A percentile compares a stretch with the other conserved stretches of the same genome.
These are phyloP conservation scores for Lentithecium fluviatile DNA, from an alignment of 495 filamentous ascomycete species.

Conservation along the genomic window DNA sequence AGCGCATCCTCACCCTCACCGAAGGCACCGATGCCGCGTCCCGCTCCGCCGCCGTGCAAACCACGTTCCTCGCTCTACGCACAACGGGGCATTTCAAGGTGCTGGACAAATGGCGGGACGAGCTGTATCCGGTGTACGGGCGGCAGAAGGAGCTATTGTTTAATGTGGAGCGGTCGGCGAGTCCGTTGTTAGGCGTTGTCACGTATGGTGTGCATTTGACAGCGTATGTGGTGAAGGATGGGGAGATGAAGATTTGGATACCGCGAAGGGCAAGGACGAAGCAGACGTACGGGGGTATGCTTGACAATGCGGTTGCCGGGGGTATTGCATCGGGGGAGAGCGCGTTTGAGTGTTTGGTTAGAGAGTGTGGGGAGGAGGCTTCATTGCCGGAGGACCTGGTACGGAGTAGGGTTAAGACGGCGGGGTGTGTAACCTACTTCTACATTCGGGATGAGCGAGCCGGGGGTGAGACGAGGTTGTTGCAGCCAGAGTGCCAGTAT, in stretches of 20 bases:
- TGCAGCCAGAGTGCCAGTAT: constrained; percentile 92
- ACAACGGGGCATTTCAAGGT: constrained; percentile 64
- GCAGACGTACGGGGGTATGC: constrained; percentile 79
- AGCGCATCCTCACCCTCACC: constrained; percentile 39
- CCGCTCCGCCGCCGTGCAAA: constrained; percentile 59
- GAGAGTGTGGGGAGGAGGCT: constrained; percentile 88
- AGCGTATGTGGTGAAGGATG: constrained; percentile 58
- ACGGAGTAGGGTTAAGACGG: constrained; percentile 53
- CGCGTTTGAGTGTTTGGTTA: constrained; percentile 73
- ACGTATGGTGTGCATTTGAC: constrained; percentile 92
- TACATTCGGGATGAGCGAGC: constrained; percentile 73
- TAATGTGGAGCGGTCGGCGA: constrained; percentile 75
- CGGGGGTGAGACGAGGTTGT: constrained; percentile 80
- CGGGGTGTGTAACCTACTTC: constrained; percentile 80
- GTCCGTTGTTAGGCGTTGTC: constrained; percentile 78
- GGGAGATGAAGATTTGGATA: constrained; percentile 72
- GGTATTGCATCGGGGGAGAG: constrained; percentile 78
- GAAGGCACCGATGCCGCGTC: constrained; percentile 35
- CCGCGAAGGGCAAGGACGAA: constrained; percentile 73
- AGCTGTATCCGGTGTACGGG: constrained; percentile 81
- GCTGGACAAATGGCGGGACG: constrained; percentile 80
- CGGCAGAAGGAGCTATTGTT: constrained; percentile 62
- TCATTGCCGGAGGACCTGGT: constrained; percentile 73
- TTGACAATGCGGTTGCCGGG: constrained; percentile 94
- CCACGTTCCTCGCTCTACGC: constrained; percentile 63